phyloP scores from a whole-genome alignment of 2,329 filamentous ascomycete genomes.

The Camptophora hylomeconis region DNA sequence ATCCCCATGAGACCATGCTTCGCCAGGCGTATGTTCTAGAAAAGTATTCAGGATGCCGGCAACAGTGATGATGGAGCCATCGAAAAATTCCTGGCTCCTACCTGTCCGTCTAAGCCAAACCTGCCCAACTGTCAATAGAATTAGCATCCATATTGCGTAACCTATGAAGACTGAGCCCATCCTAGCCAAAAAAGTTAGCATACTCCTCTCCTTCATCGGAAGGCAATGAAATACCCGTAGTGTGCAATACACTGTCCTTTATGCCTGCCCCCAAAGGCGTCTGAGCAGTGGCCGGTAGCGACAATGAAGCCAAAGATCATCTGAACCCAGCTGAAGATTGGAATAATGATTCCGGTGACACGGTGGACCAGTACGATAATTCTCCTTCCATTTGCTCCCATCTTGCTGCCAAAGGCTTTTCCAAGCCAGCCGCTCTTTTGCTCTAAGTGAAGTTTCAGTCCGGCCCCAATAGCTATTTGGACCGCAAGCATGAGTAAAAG shows the following conservation, averaged over 20 bases:
- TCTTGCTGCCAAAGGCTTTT: slow-evolving; percentile 38
- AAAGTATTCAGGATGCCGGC: slow-evolving; percentile 99
- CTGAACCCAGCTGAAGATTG: slow-evolving; percentile 77
- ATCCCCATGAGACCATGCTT: slow-evolving; percentile 80
- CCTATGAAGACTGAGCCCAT: slow-evolving; percentile 96
- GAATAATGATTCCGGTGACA: slow-evolving; percentile 74
- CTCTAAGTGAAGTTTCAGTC: slow-evolving; percentile 80
- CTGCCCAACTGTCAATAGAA: slow-evolving; percentile 79
- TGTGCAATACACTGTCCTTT: slow-evolving; percentile 86
- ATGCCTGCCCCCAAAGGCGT: too few species aligned
- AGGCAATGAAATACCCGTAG: too few species aligned
- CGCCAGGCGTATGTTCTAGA: slow-evolving; percentile 91
- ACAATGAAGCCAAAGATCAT: slow-evolving; percentile 96
- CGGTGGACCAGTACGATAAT: slow-evolving; percentile 62
- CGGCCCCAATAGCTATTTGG: slow-evolving; percentile 71
- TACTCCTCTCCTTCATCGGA: too few species aligned
- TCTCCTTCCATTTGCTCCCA: slow-evolving; percentile 34
- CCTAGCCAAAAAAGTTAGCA: too few species aligned
- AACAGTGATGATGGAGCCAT: slow-evolving; percentile 75
- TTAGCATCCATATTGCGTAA: slow-evolving; percentile 77
- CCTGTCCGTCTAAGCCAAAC: slow-evolving; percentile 70
- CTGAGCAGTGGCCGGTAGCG: slow-evolving; percentile 78
- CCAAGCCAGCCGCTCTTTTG: slow-evolving; percentile 58
- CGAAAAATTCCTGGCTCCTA: slow-evolving; percentile 92
- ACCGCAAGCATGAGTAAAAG: slow-evolving; percentile 66